Conservation (phyloP, 768 basidiomycete species). For the Trametes villosa region DNA sequence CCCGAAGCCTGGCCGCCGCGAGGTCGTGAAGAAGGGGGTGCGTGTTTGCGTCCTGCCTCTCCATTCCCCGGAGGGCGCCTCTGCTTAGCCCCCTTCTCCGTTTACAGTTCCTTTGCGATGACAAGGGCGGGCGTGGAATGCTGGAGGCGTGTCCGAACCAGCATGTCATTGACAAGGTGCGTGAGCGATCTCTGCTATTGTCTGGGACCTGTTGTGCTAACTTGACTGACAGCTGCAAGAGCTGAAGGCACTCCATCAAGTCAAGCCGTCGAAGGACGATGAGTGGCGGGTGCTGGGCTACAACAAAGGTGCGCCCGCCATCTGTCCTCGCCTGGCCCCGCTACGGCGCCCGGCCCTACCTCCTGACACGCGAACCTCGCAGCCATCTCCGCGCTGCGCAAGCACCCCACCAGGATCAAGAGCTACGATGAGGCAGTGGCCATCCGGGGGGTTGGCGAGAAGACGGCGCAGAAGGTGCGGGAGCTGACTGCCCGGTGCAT, state of each 20-base stretch:
- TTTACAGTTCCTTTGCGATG: slow-evolving; percentile 60
- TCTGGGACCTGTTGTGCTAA: neutral
- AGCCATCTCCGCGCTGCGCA: slow-evolving; percentile 65
- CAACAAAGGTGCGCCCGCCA: slow-evolving; percentile 57
- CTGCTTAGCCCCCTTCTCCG: neutral
- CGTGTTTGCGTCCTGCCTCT: neutral
- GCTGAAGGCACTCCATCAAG: slow-evolving; percentile 65
- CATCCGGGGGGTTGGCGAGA: slow-evolving; percentile 69
- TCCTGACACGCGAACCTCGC: neutral
- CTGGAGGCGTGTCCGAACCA: slow-evolving; percentile 59
- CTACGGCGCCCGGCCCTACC: neutral
- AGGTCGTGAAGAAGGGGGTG: slow-evolving; percentile 20
- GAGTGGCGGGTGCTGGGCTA: slow-evolving; percentile 70
- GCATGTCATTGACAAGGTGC: slow-evolving; percentile 74
- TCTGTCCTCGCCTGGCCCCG: neutral
- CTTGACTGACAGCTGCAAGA: slow-evolving; percentile 56
- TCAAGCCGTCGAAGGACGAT: slow-evolving; percentile 62
- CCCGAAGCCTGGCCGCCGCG: neutral
- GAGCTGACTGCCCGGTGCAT: neutral
- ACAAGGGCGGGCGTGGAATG: slow-evolving; percentile 39
- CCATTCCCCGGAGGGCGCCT: neutral
- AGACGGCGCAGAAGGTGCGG: slow-evolving; percentile 75
- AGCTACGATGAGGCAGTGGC: slow-evolving; percentile 60
- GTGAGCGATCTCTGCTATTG: neutral
- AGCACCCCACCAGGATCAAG: slow-evolving; percentile 60